Conservation (phyloP, 306 rosid species). For the Quercus cerris region DNA sequence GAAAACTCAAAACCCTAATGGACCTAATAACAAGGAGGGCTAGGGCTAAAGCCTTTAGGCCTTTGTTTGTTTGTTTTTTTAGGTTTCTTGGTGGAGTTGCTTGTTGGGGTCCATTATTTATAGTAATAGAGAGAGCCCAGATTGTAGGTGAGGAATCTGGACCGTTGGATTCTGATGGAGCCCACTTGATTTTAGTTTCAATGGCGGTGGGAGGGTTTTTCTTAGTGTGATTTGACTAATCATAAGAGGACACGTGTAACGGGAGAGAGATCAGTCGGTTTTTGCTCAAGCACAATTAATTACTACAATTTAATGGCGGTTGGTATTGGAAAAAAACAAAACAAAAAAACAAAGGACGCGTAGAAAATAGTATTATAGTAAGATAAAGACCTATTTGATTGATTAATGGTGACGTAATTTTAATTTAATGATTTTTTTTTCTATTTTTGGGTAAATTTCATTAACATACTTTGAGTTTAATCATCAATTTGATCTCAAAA, state of each 20-base stretch:
- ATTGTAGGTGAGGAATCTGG: neutral
- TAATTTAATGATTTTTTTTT: too few relatives aligned
- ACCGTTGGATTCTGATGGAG: conserved; percentile 1
- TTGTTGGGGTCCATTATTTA: neutral
- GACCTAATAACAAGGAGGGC: conserved; percentile 26
- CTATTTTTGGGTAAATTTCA: too few relatives aligned
- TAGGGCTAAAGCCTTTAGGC: conserved; percentile 24
- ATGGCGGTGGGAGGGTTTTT: neutral
- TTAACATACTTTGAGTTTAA: too few relatives aligned
- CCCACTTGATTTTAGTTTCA: neutral
- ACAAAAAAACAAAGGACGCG: too few relatives aligned
- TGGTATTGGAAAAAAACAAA: too few relatives aligned
- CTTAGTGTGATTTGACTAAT: neutral
- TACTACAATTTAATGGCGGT: too few relatives aligned
- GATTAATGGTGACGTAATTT: too few relatives aligned
- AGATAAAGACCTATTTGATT: too few relatives aligned
- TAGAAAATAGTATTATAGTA: neutral
- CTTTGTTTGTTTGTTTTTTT: neutral
- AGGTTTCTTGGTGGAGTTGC: neutral
- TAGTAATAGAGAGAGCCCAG: conserved; percentile 6
- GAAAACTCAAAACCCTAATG: conserved; percentile 44
- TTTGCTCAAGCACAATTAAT: too few relatives aligned
- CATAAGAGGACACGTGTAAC: neutral
- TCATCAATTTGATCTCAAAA: too few relatives aligned
- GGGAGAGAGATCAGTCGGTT: neutral